Percentiles rank a stretch among this genome's conserved stretches.
phyloP scores from a whole-genome alignment of 805 yeast genomes.

The Candida ipomoeae region DNA sequence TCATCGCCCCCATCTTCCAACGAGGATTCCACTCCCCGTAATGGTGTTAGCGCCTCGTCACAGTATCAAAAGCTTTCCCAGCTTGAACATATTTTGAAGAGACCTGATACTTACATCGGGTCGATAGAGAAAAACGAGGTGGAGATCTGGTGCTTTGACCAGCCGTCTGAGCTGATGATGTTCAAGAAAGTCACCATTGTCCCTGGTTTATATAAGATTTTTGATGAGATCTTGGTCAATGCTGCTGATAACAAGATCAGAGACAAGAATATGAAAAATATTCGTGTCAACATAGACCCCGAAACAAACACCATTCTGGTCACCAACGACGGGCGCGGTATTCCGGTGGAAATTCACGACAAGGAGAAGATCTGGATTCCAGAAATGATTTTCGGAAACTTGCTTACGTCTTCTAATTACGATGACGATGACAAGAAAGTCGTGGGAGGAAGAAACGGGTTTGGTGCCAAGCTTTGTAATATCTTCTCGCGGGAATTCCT shows the following conservation, averaged over 20 bases:
- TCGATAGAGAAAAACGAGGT: slow-evolving; percentile 80
- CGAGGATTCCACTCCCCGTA: slow-evolving; percentile 14
- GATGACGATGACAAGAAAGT: slow-evolving; percentile 94
- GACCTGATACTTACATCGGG: slow-evolving; percentile 98
- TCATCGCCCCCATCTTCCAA: slow-evolving; percentile 15
- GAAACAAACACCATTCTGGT: slow-evolving; percentile 74
- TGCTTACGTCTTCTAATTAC: slow-evolving; percentile 91
- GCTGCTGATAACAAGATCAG: slow-evolving; percentile 98
- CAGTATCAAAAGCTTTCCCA: slow-evolving; percentile 93
- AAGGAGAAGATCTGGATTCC: slow-evolving; percentile 94
- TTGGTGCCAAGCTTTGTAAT: slow-evolving; percentile 96
- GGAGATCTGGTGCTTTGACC: slow-evolving; percentile 81
- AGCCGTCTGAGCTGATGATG: slow-evolving; percentile 36
- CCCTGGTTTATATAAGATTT: slow-evolving; percentile 94
- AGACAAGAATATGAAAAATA: slow-evolving; percentile 83
- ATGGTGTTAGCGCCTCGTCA: slow-evolving; percentile 45
- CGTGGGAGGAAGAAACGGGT: slow-evolving; percentile 98
- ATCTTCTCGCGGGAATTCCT: slow-evolving; percentile 86
- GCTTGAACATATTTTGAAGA: slow-evolving; percentile 89
- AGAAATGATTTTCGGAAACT: slow-evolving; percentile 91
- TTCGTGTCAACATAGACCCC: slow-evolving; percentile 76
- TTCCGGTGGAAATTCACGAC: slow-evolving; percentile 88
- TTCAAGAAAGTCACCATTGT: slow-evolving; percentile 72
- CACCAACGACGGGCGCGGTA: slow-evolving; percentile 91
- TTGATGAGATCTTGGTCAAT: slow-evolving; percentile 94